These are phyloP conservation scores for Pythium angustatum DNA, from an alignment of 352 stramenopile species.

Conservation along the genomic window DNA sequence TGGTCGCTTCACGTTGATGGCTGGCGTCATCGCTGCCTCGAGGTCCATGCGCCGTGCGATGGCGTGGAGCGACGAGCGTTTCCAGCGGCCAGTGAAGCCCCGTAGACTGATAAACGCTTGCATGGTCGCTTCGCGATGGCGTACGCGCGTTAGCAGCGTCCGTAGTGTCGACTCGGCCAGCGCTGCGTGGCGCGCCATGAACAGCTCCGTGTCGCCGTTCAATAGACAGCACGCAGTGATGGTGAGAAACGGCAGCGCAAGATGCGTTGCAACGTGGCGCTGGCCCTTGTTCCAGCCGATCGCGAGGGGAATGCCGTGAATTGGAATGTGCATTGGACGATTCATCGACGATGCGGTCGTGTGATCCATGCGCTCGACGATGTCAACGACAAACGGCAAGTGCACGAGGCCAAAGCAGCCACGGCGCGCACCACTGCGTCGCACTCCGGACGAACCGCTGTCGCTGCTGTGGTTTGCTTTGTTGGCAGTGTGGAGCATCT, in stretches of 20 bases:
- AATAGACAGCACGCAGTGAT: conserved; percentile 11
- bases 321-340: not conserved
- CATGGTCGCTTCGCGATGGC: conserved; percentile 11
- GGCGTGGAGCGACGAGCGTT: conserved; percentile 15
- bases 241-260: conserved; percentile 1
- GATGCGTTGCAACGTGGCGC: not conserved
- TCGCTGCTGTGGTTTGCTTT: not conserved
- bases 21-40: not conserved
- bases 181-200: not conserved
- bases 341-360: not conserved
- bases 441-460: not conserved
- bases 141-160: conserved; percentile 1
- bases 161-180: not conserved
- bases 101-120: conserved; percentile 7
- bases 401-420: conserved; percentile 11
- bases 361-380: conserved; percentile 2
- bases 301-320: conserved; percentile 4
- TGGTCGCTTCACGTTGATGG: too few species aligned
- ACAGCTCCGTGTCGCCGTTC: conserved; percentile 20
- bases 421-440: not conserved
- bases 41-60: conserved; percentile 12
- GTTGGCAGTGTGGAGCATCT: not conserved
- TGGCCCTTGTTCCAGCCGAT: conserved; percentile 7
- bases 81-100: conserved; percentile 10
- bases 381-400: conserved; percentile 12